A percentile compares a stretch with the other conserved stretches of the same genome.
These are phyloP conservation scores for Torulaspora gathmanii DNA, from an alignment of 805 yeast species.

Conservation along the genomic window DNA sequence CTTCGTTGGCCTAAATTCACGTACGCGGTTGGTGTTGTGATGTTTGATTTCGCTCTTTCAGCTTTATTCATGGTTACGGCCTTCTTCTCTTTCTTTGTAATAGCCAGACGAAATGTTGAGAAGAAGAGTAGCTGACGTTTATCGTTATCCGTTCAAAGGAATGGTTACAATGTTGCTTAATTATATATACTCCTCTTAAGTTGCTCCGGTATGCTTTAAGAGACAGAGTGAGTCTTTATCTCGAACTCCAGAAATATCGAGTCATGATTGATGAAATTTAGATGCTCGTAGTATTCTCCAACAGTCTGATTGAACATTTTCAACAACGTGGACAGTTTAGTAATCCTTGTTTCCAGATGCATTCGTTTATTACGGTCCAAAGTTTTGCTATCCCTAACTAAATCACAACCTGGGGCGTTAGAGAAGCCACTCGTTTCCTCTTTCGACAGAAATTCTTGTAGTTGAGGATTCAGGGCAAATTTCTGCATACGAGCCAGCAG, in stretches of 20 bases:
- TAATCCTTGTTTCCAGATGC: slow-evolving; percentile 17
- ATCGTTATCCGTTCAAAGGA: not conserved
- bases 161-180: not conserved
- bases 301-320: slow-evolving; percentile 27
- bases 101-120: slow-evolving; percentile 4
- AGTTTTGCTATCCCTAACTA: not conserved
- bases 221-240: slow-evolving; percentile 11
- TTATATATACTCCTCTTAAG: not conserved
- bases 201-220: not conserved
- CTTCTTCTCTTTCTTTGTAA: slow-evolving; percentile 15
- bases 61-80: slow-evolving; percentile 20
- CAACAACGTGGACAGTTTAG: slow-evolving; percentile 18
- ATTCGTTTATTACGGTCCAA: slow-evolving; percentile 4
- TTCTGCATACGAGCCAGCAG: not conserved
- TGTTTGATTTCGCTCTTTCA: slow-evolving; percentile 18
- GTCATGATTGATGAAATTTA: slow-evolving; percentile 20
- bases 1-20: slow-evolving; percentile 23
- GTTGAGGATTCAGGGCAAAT: not conserved
- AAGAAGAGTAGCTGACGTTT: not conserved
- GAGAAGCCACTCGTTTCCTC: not conserved
- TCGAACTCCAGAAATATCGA: slow-evolving; percentile 25
- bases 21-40: slow-evolving; percentile 22
- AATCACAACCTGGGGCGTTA: not conserved
- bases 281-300: slow-evolving; percentile 25
- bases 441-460: not conserved